Base-by-base conservation (phyloP, 768 basidiomycete genomes). In the Tricholoma furcatifolium region DNA sequence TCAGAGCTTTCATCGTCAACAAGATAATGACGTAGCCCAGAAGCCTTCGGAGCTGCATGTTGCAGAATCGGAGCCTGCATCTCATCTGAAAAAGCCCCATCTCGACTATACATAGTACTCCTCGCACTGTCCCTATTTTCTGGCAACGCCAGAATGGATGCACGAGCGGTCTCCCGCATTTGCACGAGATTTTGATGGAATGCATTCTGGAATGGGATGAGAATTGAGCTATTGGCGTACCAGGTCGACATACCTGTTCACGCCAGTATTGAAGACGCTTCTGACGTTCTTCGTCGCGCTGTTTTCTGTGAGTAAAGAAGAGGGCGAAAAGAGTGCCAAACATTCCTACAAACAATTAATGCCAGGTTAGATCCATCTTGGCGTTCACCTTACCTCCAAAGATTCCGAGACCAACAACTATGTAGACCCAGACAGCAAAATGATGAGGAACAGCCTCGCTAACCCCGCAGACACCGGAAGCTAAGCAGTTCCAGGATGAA, bases 211-310 rank as follows among this genome's bases (percentile, higher is more conserved):
- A 50, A 49, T 20, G 24, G 17, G 43, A 47, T 39, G n/a, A 20
- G n/a, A 17, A 12, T 12, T 42, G 42, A 35, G 48, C 23, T 41
- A 10, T 10, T 6, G n/a, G 21, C 15, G 21, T 14, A 8, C 14
- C n/a, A 47, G 14, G 17, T 20, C 12, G 54, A 12, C 60, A 45
- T 57, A 84, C 87, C 78, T 92, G 91, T 73, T 94, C 92, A 59
- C 85, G 84, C 87, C 92, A 93, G 70, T 94, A 93, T 65, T 92
- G 90, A 39, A 85, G 72, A 59, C 92, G 86, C 69, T 87, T 92
- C 71, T 89, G 85, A 42, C 89, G 85, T 62, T 93, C 91, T 53
- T 74, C 68, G 38, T 85, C 84, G 59, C 92, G 83, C 58, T 87
- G 81, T 59, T 82, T 81, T 35, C 84, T 74, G 61, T 93, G 91